Evolutionary conservation across 495 filamentous ascomycete species (phyloP).

Genomic region (Penicillium nucicola): DNA sequence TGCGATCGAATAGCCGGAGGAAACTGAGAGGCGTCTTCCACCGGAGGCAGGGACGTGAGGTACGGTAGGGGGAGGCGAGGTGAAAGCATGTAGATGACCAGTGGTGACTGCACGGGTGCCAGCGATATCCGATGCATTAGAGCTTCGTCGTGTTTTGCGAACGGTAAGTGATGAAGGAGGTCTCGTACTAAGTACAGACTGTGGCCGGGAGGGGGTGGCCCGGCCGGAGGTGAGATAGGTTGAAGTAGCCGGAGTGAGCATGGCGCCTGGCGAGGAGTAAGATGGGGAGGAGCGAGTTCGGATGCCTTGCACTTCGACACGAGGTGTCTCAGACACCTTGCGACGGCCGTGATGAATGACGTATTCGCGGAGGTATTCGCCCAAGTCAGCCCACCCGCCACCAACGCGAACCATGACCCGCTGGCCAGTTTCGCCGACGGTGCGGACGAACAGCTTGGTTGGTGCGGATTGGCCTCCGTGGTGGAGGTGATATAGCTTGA

Average conservation of each 20-base stretch:
- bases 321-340: constrained; percentile 39
- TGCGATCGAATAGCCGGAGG: constrained; percentile 35
- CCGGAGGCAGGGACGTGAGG: constrained; percentile 20
- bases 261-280: constrained; percentile 27
- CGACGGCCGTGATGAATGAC: constrained; percentile 76
- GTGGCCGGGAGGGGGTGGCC: constrained; percentile 32
- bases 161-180: constrained; percentile 40
- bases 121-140: constrained; percentile 35
- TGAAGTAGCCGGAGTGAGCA: constrained; percentile 15
- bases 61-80: constrained; percentile 27
- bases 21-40: constrained; percentile 35
- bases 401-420: constrained; percentile 97
- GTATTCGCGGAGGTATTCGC: constrained; percentile 92
- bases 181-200: constrained; percentile 35
- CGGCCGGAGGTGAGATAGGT: constrained; percentile 22
- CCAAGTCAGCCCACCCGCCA: constrained; percentile 93
- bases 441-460: constrained; percentile 88
- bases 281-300: constrained; percentile 33
- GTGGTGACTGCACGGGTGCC: constrained; percentile 29
- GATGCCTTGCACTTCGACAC: constrained; percentile 42
- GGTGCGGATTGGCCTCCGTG: constrained; percentile 76
- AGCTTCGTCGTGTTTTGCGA: constrained; percentile 37
- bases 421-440: constrained; percentile 85
- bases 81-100: constrained; percentile 25
- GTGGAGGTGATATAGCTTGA: constrained; percentile 91